phyloP scores from a whole-genome alignment of 2,329 filamentous ascomycete species.

The Penicillium sp. region DNA sequence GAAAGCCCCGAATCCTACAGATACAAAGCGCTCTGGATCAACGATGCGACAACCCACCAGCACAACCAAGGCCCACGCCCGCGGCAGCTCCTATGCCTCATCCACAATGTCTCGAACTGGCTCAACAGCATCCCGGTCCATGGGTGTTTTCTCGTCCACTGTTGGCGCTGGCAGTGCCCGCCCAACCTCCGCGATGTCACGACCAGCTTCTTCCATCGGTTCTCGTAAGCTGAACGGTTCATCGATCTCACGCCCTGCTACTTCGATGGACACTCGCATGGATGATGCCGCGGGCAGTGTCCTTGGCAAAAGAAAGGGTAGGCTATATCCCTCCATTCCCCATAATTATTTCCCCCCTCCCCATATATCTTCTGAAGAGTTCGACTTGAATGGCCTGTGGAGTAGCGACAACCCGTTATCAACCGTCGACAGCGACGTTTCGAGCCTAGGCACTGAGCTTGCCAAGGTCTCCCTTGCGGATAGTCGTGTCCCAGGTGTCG shows the following conservation, averaged over 20 bases:
- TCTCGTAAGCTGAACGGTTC: conserved; percentile 53
- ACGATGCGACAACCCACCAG: conserved; percentile 38
- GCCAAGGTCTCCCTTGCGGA: background rate
- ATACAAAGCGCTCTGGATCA: conserved; percentile 39
- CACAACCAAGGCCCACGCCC: conserved; percentile 49
- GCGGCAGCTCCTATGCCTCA: conserved; percentile 39
- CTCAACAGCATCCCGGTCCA: conserved; percentile 50
- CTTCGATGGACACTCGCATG: conserved; percentile 47
- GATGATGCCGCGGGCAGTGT: conserved; percentile 42
- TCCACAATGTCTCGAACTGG: conserved; percentile 43
- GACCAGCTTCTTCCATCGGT: conserved; percentile 59
- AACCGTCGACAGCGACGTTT: background rate
- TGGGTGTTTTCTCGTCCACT: conserved; percentile 61
- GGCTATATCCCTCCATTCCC: conserved; percentile 41
- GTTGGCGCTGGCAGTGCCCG: conserved; percentile 57
- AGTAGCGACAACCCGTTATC: background rate
- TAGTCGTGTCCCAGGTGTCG: background rate
- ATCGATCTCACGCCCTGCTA: conserved; percentile 46
- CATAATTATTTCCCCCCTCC: conserved; percentile 14
- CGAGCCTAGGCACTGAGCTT: background rate
- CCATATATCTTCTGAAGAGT: conserved; percentile 10
- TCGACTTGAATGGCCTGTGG: background rate
- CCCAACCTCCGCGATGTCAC: conserved; percentile 49
- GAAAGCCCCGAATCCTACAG: conserved; percentile 56
- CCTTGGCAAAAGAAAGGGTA: conserved; percentile 59